A percentile compares a stretch with the other conserved stretches of the same genome.
These are phyloP conservation scores for Oldenlandia corymbosa DNA, from an alignment of 257 asterid genomes.

Conservation along the genomic window DNA sequence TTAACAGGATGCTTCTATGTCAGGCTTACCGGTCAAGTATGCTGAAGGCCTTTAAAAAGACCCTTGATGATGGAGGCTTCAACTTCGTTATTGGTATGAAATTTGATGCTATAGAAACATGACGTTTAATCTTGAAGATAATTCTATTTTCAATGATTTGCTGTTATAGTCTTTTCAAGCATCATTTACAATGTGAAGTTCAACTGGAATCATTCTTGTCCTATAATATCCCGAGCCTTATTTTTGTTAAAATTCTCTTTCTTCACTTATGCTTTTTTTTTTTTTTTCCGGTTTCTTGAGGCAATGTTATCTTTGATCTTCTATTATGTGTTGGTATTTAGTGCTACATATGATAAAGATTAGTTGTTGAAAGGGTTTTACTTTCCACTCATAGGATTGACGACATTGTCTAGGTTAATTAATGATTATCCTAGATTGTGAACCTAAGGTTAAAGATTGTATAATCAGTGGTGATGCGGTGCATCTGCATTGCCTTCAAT, in stretches of 20 bases:
- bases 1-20: conserved; percentile 23
- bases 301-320: neutral
- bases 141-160: conserved; percentile 12
- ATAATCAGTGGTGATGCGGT: conserved; percentile 81
- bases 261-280: neutral
- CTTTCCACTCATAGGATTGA: conserved; percentile 18
- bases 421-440: conserved; percentile 27
- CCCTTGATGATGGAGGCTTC: conserved; percentile 94
- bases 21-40: conserved; percentile 99
- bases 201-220: neutral
- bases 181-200: neutral
- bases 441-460: conserved; percentile 35
- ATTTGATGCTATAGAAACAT: conserved; percentile 16
- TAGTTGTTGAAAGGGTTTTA: conserved; percentile 2
- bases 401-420: conserved; percentile 19
- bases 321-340: conserved; percentile 4
- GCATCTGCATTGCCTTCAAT: conserved; percentile 76
- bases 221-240: neutral
- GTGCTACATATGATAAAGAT: neutral
- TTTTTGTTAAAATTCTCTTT: conserved; percentile 2
- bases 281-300: neutral
- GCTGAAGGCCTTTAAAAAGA: conserved; percentile 97
- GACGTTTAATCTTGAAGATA: conserved; percentile 7
- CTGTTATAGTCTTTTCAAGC: neutral
- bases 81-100: conserved; percentile 91